A percentile compares a stretch with the other conserved stretches of the same genome.
phyloP scores from a whole-genome alignment of 1,139 yeast species.

The Candida frijolesensis region DNA sequence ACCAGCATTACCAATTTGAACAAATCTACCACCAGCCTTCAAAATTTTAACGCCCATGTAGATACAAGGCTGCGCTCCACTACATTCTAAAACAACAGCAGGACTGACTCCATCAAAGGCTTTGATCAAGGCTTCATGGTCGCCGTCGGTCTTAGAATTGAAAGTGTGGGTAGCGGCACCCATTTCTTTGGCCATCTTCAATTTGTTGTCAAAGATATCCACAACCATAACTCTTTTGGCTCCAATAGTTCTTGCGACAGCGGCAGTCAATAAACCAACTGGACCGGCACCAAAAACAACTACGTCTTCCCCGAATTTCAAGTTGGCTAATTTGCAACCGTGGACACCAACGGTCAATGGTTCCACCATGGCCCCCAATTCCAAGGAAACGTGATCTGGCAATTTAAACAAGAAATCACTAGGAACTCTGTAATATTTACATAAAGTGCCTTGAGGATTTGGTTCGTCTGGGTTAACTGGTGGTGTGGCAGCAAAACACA shows the following conservation, averaged over 20 bases:
- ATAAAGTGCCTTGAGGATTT: constrained; percentile 68
- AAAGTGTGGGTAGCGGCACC: constrained; percentile 62
- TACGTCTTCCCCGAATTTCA: constrained; percentile 71
- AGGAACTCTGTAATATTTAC: constrained; percentile 73
- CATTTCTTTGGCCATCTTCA: constrained; percentile 58
- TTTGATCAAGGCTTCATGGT: constrained; percentile 28
- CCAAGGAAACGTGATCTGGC: constrained; percentile 75
- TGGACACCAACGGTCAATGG: constrained; percentile 89
- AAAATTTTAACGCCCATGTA: constrained; percentile 61
- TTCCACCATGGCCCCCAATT: constrained; percentile 88
- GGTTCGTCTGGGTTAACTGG: constrained; percentile 38
- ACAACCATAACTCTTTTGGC: constrained; percentile 69
- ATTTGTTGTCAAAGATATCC: constrained; percentile 62
- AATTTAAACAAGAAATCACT: constrained; percentile 81
- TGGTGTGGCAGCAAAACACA: constrained; percentile 90
- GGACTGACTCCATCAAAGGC: constrained; percentile 53
- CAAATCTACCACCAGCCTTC: constrained; percentile 64
- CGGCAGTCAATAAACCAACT: constrained; percentile 79
- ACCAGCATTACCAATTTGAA: constrained; percentile 78
- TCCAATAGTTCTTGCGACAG: constrained; percentile 80
- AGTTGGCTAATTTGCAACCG: constrained; percentile 69
- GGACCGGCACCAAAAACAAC: constrained; percentile 94
- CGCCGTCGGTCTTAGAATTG: constrained; percentile 53
- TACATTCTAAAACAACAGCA: constrained; percentile 66
- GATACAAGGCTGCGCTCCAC: constrained; percentile 74